Evolutionary conservation across 306 rosid species (phyloP).

Genomic region (Cucurbita moschata): DNA sequence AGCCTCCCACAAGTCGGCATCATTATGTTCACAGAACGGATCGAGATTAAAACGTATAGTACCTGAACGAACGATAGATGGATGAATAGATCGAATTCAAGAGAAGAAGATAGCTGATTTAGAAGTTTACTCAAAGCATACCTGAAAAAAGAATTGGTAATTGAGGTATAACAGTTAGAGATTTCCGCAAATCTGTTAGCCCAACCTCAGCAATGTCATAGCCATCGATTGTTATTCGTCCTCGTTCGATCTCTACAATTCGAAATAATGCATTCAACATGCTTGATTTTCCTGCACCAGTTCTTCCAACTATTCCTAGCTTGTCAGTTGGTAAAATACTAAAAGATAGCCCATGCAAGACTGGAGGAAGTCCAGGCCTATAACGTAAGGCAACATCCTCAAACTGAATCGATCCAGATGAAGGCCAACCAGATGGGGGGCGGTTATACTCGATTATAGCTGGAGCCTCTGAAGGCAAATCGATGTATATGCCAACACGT

Average conservation of each 20-base stretch:
- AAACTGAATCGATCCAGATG: slow-evolving; percentile 51
- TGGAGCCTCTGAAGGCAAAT: slow-evolving; percentile 63
- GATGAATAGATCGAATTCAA: neutral
- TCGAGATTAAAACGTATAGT: slow-evolving; percentile 77
- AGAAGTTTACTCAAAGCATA: slow-evolving; percentile 7
- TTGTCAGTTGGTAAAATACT: slow-evolving; percentile 55
- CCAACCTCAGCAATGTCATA: slow-evolving; percentile 58
- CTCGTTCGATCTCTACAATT: slow-evolving; percentile 61
- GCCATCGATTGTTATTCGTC: slow-evolving; percentile 58
- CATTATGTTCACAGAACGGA: slow-evolving; percentile 67
- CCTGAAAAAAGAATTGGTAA: slow-evolving; percentile 87
- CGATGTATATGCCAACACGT: slow-evolving; percentile 63
- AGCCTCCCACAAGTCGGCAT: slow-evolving; percentile 82
- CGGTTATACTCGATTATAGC: slow-evolving; percentile 47
- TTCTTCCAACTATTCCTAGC: slow-evolving; percentile 84
- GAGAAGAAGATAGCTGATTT: neutral
- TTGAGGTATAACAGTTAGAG: slow-evolving; percentile 83
- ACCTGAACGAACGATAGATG: slow-evolving; percentile 24
- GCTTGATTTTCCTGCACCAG: slow-evolving; percentile 95
- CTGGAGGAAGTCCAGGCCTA: slow-evolving; percentile 85
- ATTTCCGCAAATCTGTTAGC: slow-evolving; percentile 52
- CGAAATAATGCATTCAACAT: slow-evolving; percentile 83
- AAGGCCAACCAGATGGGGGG: slow-evolving; percentile 79
- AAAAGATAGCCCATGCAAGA: slow-evolving; percentile 63
- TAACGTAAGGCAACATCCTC: slow-evolving; percentile 73